Evolutionary conservation across 2,329 filamentous ascomycete species (phyloP).

Genomic region (Metarhizium anisopliae): DNA sequence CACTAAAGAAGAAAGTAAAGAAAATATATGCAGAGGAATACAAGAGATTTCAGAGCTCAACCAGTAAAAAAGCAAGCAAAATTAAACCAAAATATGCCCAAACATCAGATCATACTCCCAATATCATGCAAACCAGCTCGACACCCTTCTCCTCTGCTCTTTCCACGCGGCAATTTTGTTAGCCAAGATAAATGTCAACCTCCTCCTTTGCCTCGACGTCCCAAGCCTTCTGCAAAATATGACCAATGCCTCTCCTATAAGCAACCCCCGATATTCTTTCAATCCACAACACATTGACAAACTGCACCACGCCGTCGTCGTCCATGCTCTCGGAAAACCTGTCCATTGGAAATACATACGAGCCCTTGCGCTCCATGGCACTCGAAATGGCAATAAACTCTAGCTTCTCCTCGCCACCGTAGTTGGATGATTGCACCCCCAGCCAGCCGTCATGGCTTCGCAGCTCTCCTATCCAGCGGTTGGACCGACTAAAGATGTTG

Average conservation of each 20-base stretch:
- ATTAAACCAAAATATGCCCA: neutral
- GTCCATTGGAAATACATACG: conserved; percentile 29
- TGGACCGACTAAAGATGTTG: conserved; percentile 28
- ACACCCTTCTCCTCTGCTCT: neutral
- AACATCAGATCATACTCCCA: neutral
- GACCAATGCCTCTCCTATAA: conserved; percentile 32
- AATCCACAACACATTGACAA: conserved; percentile 38
- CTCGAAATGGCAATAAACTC: conserved; percentile 35
- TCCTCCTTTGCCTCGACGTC: conserved; percentile 30
- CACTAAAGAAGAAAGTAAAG: too few species aligned
- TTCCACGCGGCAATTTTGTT: neutral
- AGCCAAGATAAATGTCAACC: conserved; percentile 32
- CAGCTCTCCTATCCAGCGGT: conserved; percentile 32
- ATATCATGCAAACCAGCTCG: too few species aligned
- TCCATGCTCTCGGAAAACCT: conserved; percentile 32
- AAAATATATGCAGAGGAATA: neutral
- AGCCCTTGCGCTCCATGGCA: conserved; percentile 31
- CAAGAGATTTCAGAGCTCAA: neutral
- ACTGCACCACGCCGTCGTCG: conserved; percentile 32
- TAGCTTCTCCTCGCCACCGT: conserved; percentile 33
- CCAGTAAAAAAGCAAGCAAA: neutral
- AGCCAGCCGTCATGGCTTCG: conserved; percentile 37
- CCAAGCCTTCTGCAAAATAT: conserved; percentile 32
- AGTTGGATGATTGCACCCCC: conserved; percentile 36
- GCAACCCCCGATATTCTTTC: conserved; percentile 34